These are phyloP conservation scores for Pseudocercospora crystallina DNA, from an alignment of 2,329 filamentous ascomycete genomes.

Conservation along the genomic window DNA sequence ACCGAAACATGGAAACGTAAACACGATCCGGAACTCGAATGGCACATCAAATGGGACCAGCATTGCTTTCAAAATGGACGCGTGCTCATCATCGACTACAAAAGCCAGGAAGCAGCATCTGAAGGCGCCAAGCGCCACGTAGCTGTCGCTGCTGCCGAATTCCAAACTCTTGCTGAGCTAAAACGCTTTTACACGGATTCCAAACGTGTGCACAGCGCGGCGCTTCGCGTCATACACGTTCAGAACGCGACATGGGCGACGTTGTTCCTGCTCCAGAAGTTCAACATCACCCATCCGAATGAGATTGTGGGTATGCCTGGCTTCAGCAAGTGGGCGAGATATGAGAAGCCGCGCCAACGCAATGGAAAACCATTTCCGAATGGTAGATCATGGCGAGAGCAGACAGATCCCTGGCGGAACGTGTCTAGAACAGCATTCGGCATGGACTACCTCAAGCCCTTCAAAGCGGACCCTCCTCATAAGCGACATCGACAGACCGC, in stretches of 20 bases:
- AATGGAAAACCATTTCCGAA: conserved; percentile 54
- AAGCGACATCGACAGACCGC: conserved; percentile 6
- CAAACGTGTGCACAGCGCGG: conserved; percentile 36
- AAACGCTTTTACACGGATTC: conserved; percentile 45
- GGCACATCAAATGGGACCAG: conserved; percentile 24
- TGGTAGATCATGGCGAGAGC: conserved; percentile 52
- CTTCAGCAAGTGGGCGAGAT: conserved; percentile 52
- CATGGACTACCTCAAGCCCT: conserved; percentile 53
- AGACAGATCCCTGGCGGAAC: conserved; percentile 53
- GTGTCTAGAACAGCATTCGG: conserved; percentile 52
- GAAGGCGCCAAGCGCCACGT: conserved; percentile 34
- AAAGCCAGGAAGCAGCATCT: conserved; percentile 28
- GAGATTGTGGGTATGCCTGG: conserved; percentile 49
- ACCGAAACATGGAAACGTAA: conserved; percentile 12
- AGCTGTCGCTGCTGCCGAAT: conserved; percentile 51
- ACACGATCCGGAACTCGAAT: conserved; percentile 16
- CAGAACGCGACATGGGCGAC: conserved; percentile 56
- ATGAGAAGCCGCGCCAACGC: conserved; percentile 47
- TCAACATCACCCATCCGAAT: conserved; percentile 50
- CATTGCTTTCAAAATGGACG: conserved; percentile 38
- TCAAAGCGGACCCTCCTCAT: conserved; percentile 29
- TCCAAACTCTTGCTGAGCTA: conserved; percentile 45
- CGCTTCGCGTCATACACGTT: conserved; percentile 46
- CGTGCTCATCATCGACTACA: conserved; percentile 54
- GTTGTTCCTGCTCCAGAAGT: conserved; percentile 51